Base-by-base conservation (phyloP, 805 yeast species). In the Wickerhamiella lipophila region DNA sequence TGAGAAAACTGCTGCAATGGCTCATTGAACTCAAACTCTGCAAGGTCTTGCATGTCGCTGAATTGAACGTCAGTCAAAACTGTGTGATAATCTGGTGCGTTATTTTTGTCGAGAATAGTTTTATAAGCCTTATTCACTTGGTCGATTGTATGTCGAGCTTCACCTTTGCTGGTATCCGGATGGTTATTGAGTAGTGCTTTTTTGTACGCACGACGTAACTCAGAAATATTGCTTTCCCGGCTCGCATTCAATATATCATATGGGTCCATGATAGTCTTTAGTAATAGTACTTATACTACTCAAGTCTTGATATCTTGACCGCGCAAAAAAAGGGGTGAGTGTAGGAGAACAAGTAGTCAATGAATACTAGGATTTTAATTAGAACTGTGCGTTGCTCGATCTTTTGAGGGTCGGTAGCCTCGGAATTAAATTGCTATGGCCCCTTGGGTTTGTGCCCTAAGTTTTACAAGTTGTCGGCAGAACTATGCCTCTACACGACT, bases 21-120 rank as follows among this genome's bases (percentile, higher is more conserved):
- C 5, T 68, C 71, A n/a, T 64, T 64, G 42, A 64, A 67, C 1
- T 59, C 59, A 50, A 64, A 67, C 2, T 59, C 59, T 49, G 77
- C 82, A 32, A 87, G 62, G 26, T 81, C 79, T 47, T 74, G 71
- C 3, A 71, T 65, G 55, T 86, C 96, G 19, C 83, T 69, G 15
- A 86, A 88, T 25, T 78, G 84, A 1, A 86, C 85, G 30, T 65
- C 42, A 9, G 9, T 9, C 3, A 50, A 38, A 12, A 42, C 36
- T 12, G 45, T 51, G 26, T 81, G 58, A 8, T 66, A 59, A 3
- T 57, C 60, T 60, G 84, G 85, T 60, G 85, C 84, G n/a, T 68
- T 58, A 4, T 51, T 39, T 22, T 8, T 18, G 2, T 52, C 36
- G 6, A 87, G 64, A 0, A 71, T 67, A n/a, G 64, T 58, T 13